phyloP scores from a whole-genome alignment of 495 filamentous ascomycete species.

The Xylaria venustula region DNA sequence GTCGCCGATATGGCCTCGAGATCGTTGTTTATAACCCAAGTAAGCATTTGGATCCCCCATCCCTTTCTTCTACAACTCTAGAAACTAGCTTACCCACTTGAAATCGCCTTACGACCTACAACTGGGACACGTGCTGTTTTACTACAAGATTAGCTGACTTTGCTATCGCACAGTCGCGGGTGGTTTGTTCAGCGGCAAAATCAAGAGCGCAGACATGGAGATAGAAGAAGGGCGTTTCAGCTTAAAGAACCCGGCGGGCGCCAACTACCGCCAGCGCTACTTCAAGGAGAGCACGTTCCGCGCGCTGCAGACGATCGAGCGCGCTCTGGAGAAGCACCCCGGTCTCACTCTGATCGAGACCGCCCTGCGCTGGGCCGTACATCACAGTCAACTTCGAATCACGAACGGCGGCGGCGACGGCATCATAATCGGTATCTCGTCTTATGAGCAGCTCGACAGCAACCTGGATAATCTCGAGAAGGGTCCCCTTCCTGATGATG shows the following conservation, averaged over 20 bases:
- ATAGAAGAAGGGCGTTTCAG: constrained; percentile 66
- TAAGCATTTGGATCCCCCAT: constrained; percentile 23
- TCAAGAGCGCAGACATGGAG: constrained; percentile 64
- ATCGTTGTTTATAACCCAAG: constrained; percentile 88
- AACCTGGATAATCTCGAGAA: constrained; percentile 82
- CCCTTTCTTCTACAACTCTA: not conserved
- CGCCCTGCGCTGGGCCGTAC: constrained; percentile 75
- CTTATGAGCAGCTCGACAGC: constrained; percentile 66
- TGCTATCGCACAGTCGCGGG: constrained; percentile 49
- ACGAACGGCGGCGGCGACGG: constrained; percentile 70
- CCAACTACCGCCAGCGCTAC: constrained; percentile 73
- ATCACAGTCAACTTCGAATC: constrained; percentile 79
- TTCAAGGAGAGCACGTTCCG: constrained; percentile 78
- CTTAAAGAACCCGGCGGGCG: constrained; percentile 51
- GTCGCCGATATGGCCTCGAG: constrained; percentile 80
- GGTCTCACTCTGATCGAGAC: constrained; percentile 78
- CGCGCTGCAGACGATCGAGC: constrained; percentile 71
- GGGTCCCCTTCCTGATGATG: constrained; percentile 82
- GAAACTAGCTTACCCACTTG: not conserved
- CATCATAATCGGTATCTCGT: constrained; percentile 77
- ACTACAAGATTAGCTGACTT: no score
- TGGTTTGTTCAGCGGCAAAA: constrained; percentile 82
- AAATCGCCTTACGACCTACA: no score
- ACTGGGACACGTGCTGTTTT: no score
- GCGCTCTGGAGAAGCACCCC: constrained; percentile 64